Evolutionary conservation across 331 rosid species (phyloP).

Genomic region (Phaseolus coccineus): DNA sequence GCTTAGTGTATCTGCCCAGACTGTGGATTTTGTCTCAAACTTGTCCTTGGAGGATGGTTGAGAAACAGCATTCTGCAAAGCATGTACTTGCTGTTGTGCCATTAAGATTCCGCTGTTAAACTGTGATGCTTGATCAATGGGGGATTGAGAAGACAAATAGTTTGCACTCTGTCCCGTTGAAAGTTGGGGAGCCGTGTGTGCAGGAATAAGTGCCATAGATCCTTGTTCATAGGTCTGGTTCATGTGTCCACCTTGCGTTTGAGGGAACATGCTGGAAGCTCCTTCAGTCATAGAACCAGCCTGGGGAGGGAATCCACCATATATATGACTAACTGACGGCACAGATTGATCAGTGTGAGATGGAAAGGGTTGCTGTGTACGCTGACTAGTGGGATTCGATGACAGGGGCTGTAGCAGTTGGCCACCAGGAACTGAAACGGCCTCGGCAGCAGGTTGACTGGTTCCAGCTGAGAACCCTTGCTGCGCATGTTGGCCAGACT

Average conservation of each 20-base stretch:
- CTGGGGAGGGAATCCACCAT: slow-evolving; percentile 56
- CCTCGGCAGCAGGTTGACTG: slow-evolving; percentile 52
- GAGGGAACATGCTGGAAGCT: neutral
- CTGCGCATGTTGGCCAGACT: slow-evolving; percentile 42
- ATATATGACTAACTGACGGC: slow-evolving; percentile 51
- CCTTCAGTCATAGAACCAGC: neutral
- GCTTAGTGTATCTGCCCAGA: slow-evolving; percentile 90
- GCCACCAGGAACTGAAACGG: slow-evolving; percentile 32
- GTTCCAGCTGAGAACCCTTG: slow-evolving; percentile 44
- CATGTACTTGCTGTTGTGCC: slow-evolving; percentile 54
- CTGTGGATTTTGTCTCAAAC: slow-evolving; percentile 86
- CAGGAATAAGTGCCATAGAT: slow-evolving; percentile 49
- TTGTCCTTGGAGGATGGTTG: slow-evolving; percentile 67
- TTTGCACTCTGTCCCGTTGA: slow-evolving; percentile 60
- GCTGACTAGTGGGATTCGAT: slow-evolving; percentile 28
- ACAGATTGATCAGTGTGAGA: slow-evolving; percentile 44
- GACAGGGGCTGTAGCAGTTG: slow-evolving; percentile 37
- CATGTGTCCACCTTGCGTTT: neutral
- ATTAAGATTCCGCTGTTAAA: slow-evolving; percentile 53
- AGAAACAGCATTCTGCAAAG: slow-evolving; percentile 50
- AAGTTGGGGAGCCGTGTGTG: slow-evolving; percentile 52
- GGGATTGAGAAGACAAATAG: slow-evolving; percentile 51
- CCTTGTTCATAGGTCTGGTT: slow-evolving; percentile 45
- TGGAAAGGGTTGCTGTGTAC: slow-evolving; percentile 45
- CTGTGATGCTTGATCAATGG: slow-evolving; percentile 54